These are phyloP conservation scores for Ceratocystis cacaofunesta DNA, from an alignment of 2,329 filamentous ascomycete species.

Conservation along the genomic window DNA sequence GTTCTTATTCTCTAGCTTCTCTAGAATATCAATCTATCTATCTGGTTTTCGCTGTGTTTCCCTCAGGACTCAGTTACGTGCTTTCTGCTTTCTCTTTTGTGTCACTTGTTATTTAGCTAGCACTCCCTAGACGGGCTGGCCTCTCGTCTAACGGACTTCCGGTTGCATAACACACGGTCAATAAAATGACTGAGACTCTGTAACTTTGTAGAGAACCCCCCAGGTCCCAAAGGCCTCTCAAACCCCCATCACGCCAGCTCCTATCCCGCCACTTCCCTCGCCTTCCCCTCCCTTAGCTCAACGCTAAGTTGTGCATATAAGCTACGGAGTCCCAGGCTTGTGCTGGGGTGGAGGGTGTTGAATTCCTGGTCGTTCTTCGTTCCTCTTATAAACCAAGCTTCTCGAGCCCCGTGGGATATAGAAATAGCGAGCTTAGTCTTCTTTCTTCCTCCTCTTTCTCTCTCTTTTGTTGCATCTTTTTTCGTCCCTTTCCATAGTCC, in stretches of 20 bases:
- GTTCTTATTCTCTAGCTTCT: no score
- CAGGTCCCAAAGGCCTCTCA: neutral
- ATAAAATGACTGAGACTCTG: neutral
- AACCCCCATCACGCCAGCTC: neutral
- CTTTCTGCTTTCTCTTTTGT: neutral
- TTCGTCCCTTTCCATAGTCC: slow-evolving; percentile 2
- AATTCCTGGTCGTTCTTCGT: neutral
- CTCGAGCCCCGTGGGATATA: neutral
- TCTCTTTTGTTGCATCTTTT: slow-evolving; percentile 15
- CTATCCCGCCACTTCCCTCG: neutral
- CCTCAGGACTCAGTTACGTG: neutral
- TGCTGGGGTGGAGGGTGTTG: neutral
- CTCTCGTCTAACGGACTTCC: slow-evolving; percentile 1
- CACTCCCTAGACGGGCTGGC: neutral
- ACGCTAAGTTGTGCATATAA: slow-evolving; percentile 2
- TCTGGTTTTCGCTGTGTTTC: neutral
- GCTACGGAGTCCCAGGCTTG: neutral
- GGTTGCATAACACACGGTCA: neutral
- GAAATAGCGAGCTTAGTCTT: slow-evolving; percentile 2
- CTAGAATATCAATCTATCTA: neutral
- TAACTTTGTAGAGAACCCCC: neutral
- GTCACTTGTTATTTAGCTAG: neutral
- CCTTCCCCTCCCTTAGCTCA: neutral
- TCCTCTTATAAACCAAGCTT: neutral
- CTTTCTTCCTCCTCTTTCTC: slow-evolving; percentile 16